Percentiles rank a stretch among this genome's conserved stretches.
Evolutionary conservation across 192 early-diverging fungal species (phyloP).

Genomic region (Coemansia sp.): DNA sequence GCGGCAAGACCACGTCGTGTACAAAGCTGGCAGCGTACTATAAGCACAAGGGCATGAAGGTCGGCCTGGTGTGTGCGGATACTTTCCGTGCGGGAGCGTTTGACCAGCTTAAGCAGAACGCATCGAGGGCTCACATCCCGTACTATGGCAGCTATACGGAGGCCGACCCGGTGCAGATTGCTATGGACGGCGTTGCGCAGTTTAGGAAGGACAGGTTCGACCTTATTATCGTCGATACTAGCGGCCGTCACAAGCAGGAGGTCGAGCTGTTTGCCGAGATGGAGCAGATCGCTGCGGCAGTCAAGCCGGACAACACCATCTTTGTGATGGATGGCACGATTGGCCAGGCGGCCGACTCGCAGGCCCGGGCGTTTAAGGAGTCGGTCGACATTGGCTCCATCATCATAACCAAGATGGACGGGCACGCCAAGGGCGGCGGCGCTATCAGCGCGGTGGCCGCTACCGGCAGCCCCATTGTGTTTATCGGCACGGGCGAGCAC

Average conservation of each 20-base stretch:
- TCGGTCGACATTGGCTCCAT: conserved; percentile 93
- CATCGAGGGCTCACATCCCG: conserved; percentile 96
- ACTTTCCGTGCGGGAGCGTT: conserved; percentile 98
- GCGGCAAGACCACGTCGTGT: conserved; percentile 96
- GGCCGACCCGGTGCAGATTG: conserved; percentile 89
- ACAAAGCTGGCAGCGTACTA: conserved; percentile 93
- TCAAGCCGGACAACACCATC: conserved; percentile 86
- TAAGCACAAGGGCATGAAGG: conserved; percentile 93
- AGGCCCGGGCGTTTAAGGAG: conserved; percentile 91
- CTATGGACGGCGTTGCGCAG: conserved; percentile 88
- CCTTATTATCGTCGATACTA: conserved; percentile 98
- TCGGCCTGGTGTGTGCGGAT: conserved; percentile 89
- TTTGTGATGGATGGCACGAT: conserved; percentile 99
- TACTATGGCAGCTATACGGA: conserved; percentile 93
- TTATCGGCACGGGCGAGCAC: conserved; percentile 97
- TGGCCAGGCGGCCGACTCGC: conserved; percentile 93
- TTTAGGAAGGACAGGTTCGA: conserved; percentile 94
- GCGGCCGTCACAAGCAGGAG: conserved; percentile 95
- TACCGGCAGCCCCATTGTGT: conserved; percentile 88
- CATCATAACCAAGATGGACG: conserved; percentile 98
- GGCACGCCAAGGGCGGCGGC: conserved; percentile 98
- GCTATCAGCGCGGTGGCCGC: conserved; percentile 98
- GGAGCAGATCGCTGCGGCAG: conserved; percentile 87
- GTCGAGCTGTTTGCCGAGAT: conserved; percentile 94
- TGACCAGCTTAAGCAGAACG: conserved; percentile 98